Conservation (phyloP, 345 rosid species). For the Heritiera fomes region DNA sequence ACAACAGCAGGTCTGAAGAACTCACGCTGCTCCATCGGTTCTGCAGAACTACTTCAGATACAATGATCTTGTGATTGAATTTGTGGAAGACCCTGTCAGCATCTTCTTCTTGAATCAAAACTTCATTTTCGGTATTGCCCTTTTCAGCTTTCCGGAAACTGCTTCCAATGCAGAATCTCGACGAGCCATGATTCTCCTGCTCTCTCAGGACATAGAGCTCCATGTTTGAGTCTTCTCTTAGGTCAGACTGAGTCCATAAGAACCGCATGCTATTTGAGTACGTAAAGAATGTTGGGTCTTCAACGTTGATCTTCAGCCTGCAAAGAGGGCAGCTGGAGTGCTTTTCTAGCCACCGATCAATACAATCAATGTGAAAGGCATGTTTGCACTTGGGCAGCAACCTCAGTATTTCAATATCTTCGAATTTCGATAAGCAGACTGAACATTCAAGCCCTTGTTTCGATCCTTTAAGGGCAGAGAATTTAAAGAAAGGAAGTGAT, state of each 20-base stretch:
- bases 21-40: conserved; percentile 88
- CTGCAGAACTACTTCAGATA: conserved; percentile 67
- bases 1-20: conserved; percentile 72
- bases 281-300: conserved; percentile 49
- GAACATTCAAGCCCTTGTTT: conserved; percentile 84
- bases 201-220: conserved; percentile 72
- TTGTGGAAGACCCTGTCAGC: conserved; percentile 46
- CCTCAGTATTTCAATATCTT: conserved; percentile 69
- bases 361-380: conserved; percentile 80
- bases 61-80: conserved; percentile 67
- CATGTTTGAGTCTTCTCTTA: conserved; percentile 47
- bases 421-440: conserved; percentile 87
- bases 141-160: conserved; percentile 61
- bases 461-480: conserved; percentile 73
- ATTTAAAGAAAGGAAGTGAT: conserved; percentile 85
- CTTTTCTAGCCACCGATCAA: conserved; percentile 88
- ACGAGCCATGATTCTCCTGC: conserved; percentile 54
- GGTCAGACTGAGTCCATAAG: conserved; percentile 46
- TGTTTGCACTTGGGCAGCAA: conserved; percentile 83
- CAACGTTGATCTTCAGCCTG: conserved; percentile 52
- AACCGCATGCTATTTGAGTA: conserved; percentile 62
- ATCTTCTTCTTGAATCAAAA: conserved; percentile 28
- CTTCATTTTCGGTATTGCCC: conserved; percentile 28
- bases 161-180: conserved; percentile 68
- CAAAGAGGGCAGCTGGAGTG: conserved; percentile 94